Evolutionary conservation across 2,329 filamentous ascomycete species (phyloP), one percentile per base, ranked within the genome.

Genomic region (Pseudogymnoascus sp.): DNA sequence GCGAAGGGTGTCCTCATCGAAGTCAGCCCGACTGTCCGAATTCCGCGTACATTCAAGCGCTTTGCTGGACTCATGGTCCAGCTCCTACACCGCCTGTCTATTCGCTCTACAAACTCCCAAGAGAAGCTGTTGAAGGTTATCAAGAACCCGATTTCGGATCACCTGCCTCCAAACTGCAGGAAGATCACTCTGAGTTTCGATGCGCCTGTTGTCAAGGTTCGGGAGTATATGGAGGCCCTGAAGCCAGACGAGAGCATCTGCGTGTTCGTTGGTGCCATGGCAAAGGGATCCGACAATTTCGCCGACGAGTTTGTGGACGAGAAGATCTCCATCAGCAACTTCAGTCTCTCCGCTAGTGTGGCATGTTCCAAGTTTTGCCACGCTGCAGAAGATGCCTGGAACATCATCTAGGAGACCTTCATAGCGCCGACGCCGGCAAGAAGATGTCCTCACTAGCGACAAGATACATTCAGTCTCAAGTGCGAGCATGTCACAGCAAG

Each of bases 301-400:
- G 94, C 94, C 67, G 94, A 99, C 73, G 84, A 85, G 41, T 91
- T 90, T 77, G 95, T 97, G 71, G 93, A 97, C 73, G 94, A 99
- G 78, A 91, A 95, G 72, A 97, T 99, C 73, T 91, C 90, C 70
- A 97, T 99, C 78, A 97, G 93, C 82, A 96, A 97, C 77, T 99
- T 90, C 82, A 96, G 92, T 72, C 82, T 99, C 66, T 96, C 91
- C 72, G 94, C 94, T 65, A 97, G 93, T 79, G 94, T 99, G 66
- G 93, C 94, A 45, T 99, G 94, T 83, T 97, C 93, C 85, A 99
- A 97, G 77, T 97, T 99, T 81, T 97, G 94, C 77, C 94, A 99
- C 77, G 94, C 93, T 41, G 93, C 92, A 45, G 94, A 99, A 78
- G 94, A 99, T 75, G 88, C 89, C 37, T 99, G 94, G 94, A 87